phyloP scores from a whole-genome alignment of 2,329 filamentous ascomycete genomes.

The Camptophora hylomeconis region DNA sequence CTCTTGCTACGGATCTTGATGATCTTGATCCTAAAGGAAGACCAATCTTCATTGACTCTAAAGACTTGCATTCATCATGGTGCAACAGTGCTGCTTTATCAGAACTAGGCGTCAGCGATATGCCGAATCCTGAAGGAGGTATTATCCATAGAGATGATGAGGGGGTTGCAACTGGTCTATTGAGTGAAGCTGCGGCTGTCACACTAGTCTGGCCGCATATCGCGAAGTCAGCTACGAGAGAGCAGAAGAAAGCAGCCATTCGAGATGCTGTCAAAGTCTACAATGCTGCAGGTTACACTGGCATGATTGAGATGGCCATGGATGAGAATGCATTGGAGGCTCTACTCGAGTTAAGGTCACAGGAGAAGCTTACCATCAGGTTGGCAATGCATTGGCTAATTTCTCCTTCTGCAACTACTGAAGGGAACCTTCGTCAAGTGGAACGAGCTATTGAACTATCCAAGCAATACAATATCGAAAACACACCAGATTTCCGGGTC shows the following conservation, averaged over 20 bases:
- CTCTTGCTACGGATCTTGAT: constrained; percentile 34
- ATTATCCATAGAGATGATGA: constrained; percentile 32
- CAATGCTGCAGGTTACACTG: constrained; percentile 33
- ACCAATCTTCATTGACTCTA: constrained; percentile 37
- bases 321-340: constrained; percentile 36
- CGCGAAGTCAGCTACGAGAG: constrained; percentile 27
- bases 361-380: constrained; percentile 27
- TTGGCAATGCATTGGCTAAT: constrained; percentile 38
- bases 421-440: constrained; percentile 29
- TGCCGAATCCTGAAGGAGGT: constrained; percentile 32
- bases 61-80: constrained; percentile 40
- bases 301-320: constrained; percentile 40
- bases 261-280: constrained; percentile 30
- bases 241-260: constrained; percentile 31
- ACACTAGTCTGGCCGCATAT: constrained; percentile 35
- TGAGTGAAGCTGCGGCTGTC: constrained; percentile 34
- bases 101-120: constrained; percentile 30
- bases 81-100: constrained; percentile 34
- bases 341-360: constrained; percentile 25
- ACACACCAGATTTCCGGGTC: constrained; percentile 30
- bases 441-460: constrained; percentile 32
- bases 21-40: constrained; percentile 29
- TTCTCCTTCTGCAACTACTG: constrained; percentile 26
- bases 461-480: constrained; percentile 25
- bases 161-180: constrained; percentile 31